Evolutionary conservation across 176 grass and related monocot genomes (phyloP), one percentile per base, ranked within the genome.

Genomic region (Juncus effusus): DNA sequence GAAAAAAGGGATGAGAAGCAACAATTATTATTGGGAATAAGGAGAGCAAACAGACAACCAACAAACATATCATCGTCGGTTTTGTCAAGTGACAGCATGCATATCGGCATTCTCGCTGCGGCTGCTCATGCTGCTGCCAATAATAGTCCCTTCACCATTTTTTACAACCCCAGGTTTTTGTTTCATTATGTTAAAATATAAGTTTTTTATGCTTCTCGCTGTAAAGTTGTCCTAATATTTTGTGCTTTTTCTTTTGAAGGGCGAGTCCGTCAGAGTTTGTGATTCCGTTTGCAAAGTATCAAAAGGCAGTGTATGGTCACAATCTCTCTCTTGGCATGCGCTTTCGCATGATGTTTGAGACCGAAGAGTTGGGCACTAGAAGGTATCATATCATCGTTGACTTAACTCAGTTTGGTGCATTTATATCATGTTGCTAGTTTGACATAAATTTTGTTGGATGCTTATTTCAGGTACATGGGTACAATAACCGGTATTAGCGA

Each of bases 101-200:
- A 99, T 80, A 99, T 99, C 63, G 95, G 95, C 35, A 90, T 99
- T 64, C 89, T 99, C 40, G 95, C 95, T 38, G 95, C 95, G 56
- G 95, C 95, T n/a, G 95, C 95, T 50, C 95, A 99, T 81, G 95
- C 95, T 28, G 86, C 95, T 69, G 86, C 95, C 60, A 99, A 99
- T 61, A 74, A 65, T 74, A 99, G 95, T 61, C 86, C 95, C 40
- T 99, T 99, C 68, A 94, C 95, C 12, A 83, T 99, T 76, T 99
- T 99, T 79, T 99, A 99, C 74, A 99, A 99, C 59, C 95, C 95
- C 38, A 94, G 89, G 95, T 83, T 81, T 62, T 69, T 14, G 59
- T 53, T 65, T 47, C 9, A 47, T 6, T 80, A 28, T 59, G 7
- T 76, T 45, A 6, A 53, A 16, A 65, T 65, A 11, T 37, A 11